Percentiles rank a stretch among this genome's conserved stretches.
These are phyloP conservation scores for Calcarisporium arbuscula DNA, from an alignment of 2,329 filamentous ascomycete species.

Conservation along the genomic window DNA sequence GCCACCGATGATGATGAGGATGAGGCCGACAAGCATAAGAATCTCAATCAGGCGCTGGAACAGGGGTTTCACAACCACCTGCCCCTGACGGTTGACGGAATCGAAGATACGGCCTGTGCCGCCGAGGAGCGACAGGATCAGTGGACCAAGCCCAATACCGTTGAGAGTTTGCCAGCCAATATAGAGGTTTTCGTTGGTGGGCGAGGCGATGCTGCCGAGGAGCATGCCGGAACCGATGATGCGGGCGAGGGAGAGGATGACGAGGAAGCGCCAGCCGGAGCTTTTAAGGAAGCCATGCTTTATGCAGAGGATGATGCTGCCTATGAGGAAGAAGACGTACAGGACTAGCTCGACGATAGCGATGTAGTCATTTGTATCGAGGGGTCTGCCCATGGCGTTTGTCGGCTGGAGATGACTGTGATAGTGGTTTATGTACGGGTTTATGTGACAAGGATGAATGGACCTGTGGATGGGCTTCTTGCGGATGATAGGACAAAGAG, in stretches of 20 bases:
- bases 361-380: slow-evolving; percentile 23
- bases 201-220: slow-evolving; percentile 39
- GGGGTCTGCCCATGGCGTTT: slow-evolving; percentile 12
- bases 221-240: slow-evolving; percentile 47
- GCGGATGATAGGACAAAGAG: no score
- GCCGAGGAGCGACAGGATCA: slow-evolving; percentile 37
- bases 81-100: slow-evolving; percentile 36
- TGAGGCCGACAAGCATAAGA: slow-evolving; percentile 34
- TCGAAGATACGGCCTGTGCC: slow-evolving; percentile 33
- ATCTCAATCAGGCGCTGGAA: slow-evolving; percentile 30
- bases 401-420: not conserved
- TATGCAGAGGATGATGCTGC: slow-evolving; percentile 36
- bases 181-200: slow-evolving; percentile 33
- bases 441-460: not conserved
- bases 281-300: slow-evolving; percentile 47
- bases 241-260: slow-evolving; percentile 52
- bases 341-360: slow-evolving; percentile 25
- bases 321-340: slow-evolving; percentile 21
- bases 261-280: slow-evolving; percentile 53
- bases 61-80: slow-evolving; percentile 19
- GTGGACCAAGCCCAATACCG: slow-evolving; percentile 31
- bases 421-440: not conserved
- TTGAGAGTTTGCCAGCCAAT: slow-evolving; percentile 25
- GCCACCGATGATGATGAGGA: slow-evolving; percentile 26
- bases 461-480: no score